Conservation (phyloP, 202 grass and related monocot genomes). For the Setaria viridis region DNA sequence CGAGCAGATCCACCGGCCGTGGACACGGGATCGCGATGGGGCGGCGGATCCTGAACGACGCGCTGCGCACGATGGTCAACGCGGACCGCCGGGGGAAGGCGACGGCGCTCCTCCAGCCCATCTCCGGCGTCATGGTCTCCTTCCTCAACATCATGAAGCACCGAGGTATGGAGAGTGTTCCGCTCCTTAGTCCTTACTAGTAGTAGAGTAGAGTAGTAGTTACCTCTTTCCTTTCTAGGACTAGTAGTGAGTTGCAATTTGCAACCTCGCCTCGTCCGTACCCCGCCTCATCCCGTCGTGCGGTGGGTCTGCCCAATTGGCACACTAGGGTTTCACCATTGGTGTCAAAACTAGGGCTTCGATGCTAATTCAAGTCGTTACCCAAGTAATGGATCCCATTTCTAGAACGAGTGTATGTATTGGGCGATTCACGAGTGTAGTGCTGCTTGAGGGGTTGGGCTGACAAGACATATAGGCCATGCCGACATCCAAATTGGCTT, state of each 20-base stretch:
- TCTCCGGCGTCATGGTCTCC: conserved; percentile 84
- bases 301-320: not conserved
- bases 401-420: not conserved
- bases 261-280: not conserved
- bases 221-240: not conserved
- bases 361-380: not conserved
- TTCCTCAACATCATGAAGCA: conserved; percentile 97
- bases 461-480: not conserved
- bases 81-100: conserved; percentile 68
- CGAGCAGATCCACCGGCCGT: not conserved
- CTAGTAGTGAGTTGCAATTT: not conserved
- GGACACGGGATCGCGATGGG: conserved; percentile 50
- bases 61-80: conserved; percentile 85
- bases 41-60: conserved; percentile 88
- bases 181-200: not conserved
- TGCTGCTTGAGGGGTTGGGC: not conserved
- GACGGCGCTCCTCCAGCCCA: conserved; percentile 70
- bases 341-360: not conserved
- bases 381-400: not conserved
- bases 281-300: not conserved
- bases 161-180: conserved; percentile 50
- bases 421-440: not conserved
- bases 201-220: no score
- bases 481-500: not conserved
- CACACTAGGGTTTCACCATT: not conserved